Base-by-base conservation (phyloP, 371 early-diverging fungal genomes). In the Mucor velutinosus region DNA sequence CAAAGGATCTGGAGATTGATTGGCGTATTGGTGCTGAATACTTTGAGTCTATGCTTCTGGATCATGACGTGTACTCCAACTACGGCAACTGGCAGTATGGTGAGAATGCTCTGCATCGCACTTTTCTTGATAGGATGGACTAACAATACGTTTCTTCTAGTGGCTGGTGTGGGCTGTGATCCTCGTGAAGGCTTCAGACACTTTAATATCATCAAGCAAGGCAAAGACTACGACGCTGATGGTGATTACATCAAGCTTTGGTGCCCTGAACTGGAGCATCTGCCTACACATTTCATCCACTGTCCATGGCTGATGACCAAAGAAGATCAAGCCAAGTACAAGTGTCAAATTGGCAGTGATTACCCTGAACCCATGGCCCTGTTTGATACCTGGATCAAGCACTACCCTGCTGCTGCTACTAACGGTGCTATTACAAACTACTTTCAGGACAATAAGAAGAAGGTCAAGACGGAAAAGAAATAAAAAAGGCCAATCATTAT, bases 51-150 rank as follows among this genome's bases (percentile, higher is more conserved):
- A 62, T 64, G 17, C 65, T 84, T 19, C 56, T 73, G 10, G 84
- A 84, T 55, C 82, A 84, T 58, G 84, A 82, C 60, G 77, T 77
- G 1, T 61, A 71, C 65, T 72, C 72, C 49, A 84, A 84, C 60
- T 84, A 83, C 55, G 84, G 84, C 25, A 84, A 84, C 58, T 84
- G 84, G 84, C 77, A 72, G 66, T 84, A 84, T 56, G 78, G 75
- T 61, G 76, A 75, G 49, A 23, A 11, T 4, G 2, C 17, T 19
- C 0, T n/a, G 0, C 14, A 17, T 33, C 15, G 15, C 19, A 7
- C 25, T 21, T 14, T 27, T 32, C 25, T 4, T 27, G 3, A 57
- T 29, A 5, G 29, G 23, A 47, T 7, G 0, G 11, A 33, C 8
- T 35, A 27, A 25, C 21, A 47, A 58, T 32, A 7, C n/a, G 21